These are phyloP conservation scores for Blastocladiella britannica DNA, from an alignment of 192 early-diverging fungal genomes.

Conservation along the genomic window DNA sequence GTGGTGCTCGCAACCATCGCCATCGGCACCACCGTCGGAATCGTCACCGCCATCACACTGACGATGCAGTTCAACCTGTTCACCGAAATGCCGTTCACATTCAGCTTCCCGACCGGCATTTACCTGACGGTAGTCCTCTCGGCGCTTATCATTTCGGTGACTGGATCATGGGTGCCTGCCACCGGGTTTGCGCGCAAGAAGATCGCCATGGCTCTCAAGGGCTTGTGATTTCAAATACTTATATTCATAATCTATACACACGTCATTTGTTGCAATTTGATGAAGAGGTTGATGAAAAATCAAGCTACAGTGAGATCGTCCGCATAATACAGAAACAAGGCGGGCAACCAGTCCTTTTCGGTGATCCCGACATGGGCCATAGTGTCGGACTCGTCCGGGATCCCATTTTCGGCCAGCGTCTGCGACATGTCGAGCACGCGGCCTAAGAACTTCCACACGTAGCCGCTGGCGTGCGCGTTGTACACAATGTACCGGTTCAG, in stretches of 20 bases:
- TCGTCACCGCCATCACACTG: slow-evolving; percentile 7
- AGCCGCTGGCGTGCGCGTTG: slow-evolving; percentile 35
- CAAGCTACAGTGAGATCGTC: slow-evolving; percentile 9
- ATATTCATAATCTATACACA: too few species aligned
- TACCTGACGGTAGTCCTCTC: slow-evolving; percentile 5
- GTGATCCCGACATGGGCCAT: slow-evolving; percentile 28
- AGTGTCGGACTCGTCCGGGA: slow-evolving; percentile 19
- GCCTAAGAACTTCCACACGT: slow-evolving; percentile 41
- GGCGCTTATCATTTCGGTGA: slow-evolving; percentile 8
- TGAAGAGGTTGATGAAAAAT: too few species aligned
- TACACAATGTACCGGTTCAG: slow-evolving; percentile 25
- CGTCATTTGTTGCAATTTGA: too few species aligned
- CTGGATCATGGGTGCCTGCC: slow-evolving; percentile 9
- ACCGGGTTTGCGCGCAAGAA: slow-evolving; percentile 5
- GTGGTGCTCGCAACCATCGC: slow-evolving; percentile 9
- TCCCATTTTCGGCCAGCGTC: slow-evolving; percentile 32
- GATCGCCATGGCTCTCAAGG: slow-evolving; percentile 11
- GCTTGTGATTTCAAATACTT: too few species aligned
- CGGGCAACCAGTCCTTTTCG: slow-evolving; percentile 28
- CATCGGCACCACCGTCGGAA: slow-evolving; percentile 11
- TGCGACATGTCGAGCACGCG: slow-evolving; percentile 26
- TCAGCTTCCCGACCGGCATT: slow-evolving; percentile 9
- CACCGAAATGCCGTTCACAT: slow-evolving; percentile 10
- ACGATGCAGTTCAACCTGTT: slow-evolving; percentile 14
- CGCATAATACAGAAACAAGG: slow-evolving; percentile 31